phyloP scores from a whole-genome alignment of 495 filamentous ascomycete genomes.

The Platismatia glauca region DNA sequence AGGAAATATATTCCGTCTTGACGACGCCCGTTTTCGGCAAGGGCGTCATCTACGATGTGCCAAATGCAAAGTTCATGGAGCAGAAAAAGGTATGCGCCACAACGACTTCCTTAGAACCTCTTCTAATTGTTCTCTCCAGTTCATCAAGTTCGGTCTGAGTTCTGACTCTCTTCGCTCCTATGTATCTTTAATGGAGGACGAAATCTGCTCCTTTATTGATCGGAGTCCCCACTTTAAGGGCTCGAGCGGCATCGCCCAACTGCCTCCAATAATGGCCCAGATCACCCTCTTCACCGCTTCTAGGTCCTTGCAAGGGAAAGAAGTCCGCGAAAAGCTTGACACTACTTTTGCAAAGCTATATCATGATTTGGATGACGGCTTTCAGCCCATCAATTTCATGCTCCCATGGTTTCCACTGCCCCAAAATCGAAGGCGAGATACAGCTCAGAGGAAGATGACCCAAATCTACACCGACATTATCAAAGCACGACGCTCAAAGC shows the following conservation, averaged over 20 bases:
- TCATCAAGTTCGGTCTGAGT: conserved; percentile 78
- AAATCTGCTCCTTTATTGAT: conserved; percentile 62
- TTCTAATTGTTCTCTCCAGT: conserved; percentile 37
- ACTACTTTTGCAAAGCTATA: conserved; percentile 64
- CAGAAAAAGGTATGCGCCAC: conserved; percentile 53
- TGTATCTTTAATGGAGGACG: conserved; percentile 67
- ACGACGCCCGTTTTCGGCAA: conserved; percentile 81
- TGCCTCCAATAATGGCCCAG: conserved; percentile 64
- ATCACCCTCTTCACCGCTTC: conserved; percentile 81
- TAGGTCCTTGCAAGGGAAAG: conserved; percentile 69
- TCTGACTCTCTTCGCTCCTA: conserved; percentile 66
- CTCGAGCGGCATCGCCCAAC: conserved; percentile 52
- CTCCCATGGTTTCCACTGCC: conserved; percentile 78
- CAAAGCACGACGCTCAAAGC: conserved; percentile 48
- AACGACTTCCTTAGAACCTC: background rate
- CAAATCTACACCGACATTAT: conserved; percentile 73
- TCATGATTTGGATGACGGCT: conserved; percentile 79
- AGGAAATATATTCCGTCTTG: conserved; percentile 71
- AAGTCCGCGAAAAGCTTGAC: conserved; percentile 67
- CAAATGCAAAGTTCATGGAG: conserved; percentile 76
- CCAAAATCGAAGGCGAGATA: conserved; percentile 68
- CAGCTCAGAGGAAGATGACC: conserved; percentile 64
- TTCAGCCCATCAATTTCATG: conserved; percentile 76
- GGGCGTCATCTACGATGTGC: conserved; percentile 82
- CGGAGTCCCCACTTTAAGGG: conserved; percentile 57